phyloP scores from a whole-genome alignment of 768 basidiomycete genomes.

The Amanita pseudoporphyria region DNA sequence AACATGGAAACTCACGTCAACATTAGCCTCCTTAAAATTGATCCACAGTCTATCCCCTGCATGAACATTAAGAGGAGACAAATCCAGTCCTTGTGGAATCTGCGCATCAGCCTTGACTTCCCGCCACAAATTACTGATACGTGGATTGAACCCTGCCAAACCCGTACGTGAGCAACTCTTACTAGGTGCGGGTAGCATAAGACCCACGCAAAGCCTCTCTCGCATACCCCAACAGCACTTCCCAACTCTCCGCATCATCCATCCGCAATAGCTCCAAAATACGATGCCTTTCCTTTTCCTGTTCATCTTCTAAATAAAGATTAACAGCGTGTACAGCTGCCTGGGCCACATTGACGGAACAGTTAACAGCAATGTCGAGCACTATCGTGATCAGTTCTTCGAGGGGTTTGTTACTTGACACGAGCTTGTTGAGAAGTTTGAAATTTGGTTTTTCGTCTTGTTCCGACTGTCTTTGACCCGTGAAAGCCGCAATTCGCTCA shows the following conservation, averaged over 20 bases:
- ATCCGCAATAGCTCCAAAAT: constrained; percentile 26
- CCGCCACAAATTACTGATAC: constrained; percentile 34
- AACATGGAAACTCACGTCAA: constrained; percentile 21
- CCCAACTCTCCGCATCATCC: constrained; percentile 21
- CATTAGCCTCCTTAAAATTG: constrained; percentile 34
- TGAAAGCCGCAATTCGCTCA: not conserved
- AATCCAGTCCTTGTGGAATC: constrained; percentile 26
- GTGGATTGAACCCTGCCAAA: constrained; percentile 23
- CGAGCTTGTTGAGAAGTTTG: constrained; percentile 28
- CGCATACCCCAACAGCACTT: constrained; percentile 37
- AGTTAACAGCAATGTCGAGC: constrained; percentile 36
- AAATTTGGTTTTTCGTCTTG: constrained; percentile 23
- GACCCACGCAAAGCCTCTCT: constrained; percentile 40
- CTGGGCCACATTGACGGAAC: constrained; percentile 38
- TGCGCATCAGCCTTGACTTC: constrained; percentile 21
- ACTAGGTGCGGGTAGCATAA: not conserved
- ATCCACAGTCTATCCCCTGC: constrained; percentile 31
- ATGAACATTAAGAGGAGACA: constrained; percentile 25
- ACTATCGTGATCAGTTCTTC: constrained; percentile 34
- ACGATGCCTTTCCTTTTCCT: constrained; percentile 26
- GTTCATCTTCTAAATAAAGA: constrained; percentile 39
- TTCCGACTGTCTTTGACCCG: constrained; percentile 15
- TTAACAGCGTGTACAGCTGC: constrained; percentile 40
- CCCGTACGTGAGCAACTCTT: not conserved
- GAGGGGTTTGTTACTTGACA: constrained; percentile 25